These are phyloP conservation scores for Coemansia sp. DNA, from an alignment of 192 early-diverging fungal species.

Conservation along the genomic window DNA sequence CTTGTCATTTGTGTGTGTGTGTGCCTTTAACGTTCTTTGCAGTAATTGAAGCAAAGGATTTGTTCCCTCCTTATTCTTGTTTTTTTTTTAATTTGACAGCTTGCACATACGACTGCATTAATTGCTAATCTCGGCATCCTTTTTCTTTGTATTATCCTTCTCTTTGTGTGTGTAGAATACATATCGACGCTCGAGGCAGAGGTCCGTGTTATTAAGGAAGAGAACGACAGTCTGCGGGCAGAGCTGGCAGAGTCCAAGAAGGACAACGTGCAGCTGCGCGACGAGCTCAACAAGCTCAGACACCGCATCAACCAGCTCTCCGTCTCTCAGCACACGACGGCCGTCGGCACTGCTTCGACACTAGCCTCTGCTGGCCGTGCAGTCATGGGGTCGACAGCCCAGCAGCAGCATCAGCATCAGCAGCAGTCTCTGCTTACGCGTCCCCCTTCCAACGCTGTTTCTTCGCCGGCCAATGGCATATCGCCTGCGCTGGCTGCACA, in stretches of 20 bases:
- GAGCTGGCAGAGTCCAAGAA: conserved; percentile 38
- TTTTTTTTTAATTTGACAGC: no score
- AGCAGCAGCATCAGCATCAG: conserved; percentile 9
- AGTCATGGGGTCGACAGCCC: conserved; percentile 2
- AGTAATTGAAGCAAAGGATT: background rate
- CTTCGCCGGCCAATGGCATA: background rate
- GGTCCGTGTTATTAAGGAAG: conserved; percentile 55
- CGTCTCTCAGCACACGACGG: conserved; percentile 1
- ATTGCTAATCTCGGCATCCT: conserved; percentile 9
- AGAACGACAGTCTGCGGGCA: conserved; percentile 50
- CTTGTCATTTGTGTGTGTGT: conserved; percentile 31
- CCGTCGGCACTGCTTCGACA: background rate
- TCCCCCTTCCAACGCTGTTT: background rate
- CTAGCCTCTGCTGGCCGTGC: background rate
- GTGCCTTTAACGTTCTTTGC: conserved; percentile 7
- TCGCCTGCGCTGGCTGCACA: background rate
- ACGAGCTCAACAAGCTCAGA: conserved; percentile 30
- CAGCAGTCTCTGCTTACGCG: conserved; percentile 8
- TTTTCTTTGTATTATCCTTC: conserved; percentile 6
- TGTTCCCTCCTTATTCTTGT: no score
- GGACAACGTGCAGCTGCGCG: conserved; percentile 46
- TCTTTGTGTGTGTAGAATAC: conserved; percentile 46
- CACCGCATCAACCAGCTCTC: conserved; percentile 17
- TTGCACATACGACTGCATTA: conserved; percentile 1
- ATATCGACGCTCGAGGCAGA: conserved; percentile 61